Evolutionary conservation across 495 filamentous ascomycete species (phyloP), one percentile per base, ranked within the genome.

Genomic region (Neurospora sp.): DNA sequence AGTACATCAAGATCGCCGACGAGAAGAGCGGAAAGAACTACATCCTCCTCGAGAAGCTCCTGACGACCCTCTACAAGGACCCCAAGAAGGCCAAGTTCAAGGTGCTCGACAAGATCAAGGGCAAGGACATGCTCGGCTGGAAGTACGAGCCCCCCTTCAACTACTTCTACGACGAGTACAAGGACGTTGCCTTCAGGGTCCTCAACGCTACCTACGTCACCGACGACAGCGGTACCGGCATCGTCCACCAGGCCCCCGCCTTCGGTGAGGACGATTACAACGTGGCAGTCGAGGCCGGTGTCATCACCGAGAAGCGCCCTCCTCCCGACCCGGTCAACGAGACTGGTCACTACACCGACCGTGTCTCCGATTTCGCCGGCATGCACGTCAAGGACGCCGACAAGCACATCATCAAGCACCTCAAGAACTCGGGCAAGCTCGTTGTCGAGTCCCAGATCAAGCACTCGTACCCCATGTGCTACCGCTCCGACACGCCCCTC

Each of bases 181-280:
- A 97, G 81, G 93, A 97, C 59, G 92, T 93, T 94, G 94, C 91
- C 12, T 98, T 97, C 87, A 88, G 86, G 70, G 92, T 99, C 12
- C 78, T 97, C 75, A 95, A 92, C 75, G 96, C 93, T 40, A 88
- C 85, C 3, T 98, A 99, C 81, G 96, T 98, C 66, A 96, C 93
- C 22, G 88, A 92, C 31, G 95, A 97, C 73, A 94, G 92, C 78
- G 96, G 96, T 88, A 94, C 94, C 35, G 96, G 96, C 78, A 91
- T 99, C 70, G 96, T 99, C 37, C 96, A 99, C 82, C 94, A 98
- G 81, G 87, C 96, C 14, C 96, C 96, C 12, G 94, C 94, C 0
- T 98, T 94, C 79, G 96, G 96, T 86, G 94, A 97, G 82, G 96
- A 98, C 72, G 96, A 99, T 89, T 99, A 97, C 85, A 90, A 89